Base-by-base conservation (phyloP, 208 protist genomes). In the Trypanosoma theileri region DNA sequence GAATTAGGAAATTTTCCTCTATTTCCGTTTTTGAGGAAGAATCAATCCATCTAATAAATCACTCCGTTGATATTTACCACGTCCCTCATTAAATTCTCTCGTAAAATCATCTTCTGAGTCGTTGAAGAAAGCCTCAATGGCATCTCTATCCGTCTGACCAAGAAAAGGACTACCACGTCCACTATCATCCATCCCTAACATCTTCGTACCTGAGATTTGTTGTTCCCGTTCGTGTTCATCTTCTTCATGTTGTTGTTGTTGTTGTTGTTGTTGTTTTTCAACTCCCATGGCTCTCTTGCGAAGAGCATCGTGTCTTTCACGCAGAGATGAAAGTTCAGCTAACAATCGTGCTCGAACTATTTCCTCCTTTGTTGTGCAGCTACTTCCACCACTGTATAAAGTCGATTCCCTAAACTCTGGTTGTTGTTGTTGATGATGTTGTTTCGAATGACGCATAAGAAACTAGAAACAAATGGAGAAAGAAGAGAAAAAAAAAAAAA, bases 81-180 rank as follows among this genome's bases (percentile, higher is more conserved):
- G 74, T 14, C 84, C 89, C 11, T 84, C 79, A 73, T 95, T 95
- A 70, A 95, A 95, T 11, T 80, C 60, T 16, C 73, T 69, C 2
- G 82, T 85, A 73, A 95, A 92, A 51, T 91, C 84, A 54, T 90
- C 84, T n/a, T 91, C 79, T 1, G 79, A 69, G 26, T 78, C 75
- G 66, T 92, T 87, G 69, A 95, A 95, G 44, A 95, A 85, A 10
- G 89, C 89, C 69, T 95, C 89, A 66, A 95, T 95, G 13, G 89
- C 89, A 71, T 95, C 89, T 4, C 86, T 76, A 64, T 88, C 89
- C 50, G 77, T 88, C 71, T 95, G 86, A 46, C 81, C 78, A 3
- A 94, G 74, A 12, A 72, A 53, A 24, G 16, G n/a, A 3, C 1
- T 26, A 44, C 22, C 35, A 21, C 28, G 4, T 51, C 28, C 28